A percentile compares a stretch with the other conserved stretches of the same genome.
Evolutionary conservation across 208 protist genomes (phyloP).

Genomic region (Crithidia thermophila): DNA sequence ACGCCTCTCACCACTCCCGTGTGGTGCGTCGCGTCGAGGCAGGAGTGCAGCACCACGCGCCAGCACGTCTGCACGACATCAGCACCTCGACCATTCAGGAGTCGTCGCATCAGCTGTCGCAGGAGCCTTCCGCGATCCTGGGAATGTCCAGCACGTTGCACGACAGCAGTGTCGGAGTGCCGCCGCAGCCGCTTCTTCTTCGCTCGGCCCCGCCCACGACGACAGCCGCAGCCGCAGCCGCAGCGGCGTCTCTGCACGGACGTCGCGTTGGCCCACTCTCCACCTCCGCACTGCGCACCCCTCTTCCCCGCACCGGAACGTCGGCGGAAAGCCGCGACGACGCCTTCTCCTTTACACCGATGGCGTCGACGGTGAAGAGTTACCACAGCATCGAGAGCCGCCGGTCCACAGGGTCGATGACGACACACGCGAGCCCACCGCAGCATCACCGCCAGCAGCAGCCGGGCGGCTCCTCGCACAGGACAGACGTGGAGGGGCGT

Average conservation of each 20-base stretch:
- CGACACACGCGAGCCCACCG: not conserved
- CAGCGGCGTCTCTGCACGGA: too few relatives aligned
- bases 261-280: too few relatives aligned
- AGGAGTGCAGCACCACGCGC: conserved; percentile 12
- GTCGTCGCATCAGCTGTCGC: too few relatives aligned
- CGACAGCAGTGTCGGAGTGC: too few relatives aligned
- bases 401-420: not conserved
- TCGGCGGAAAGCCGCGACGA: not conserved
- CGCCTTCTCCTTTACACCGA: not conserved
- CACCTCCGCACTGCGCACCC: too few relatives aligned
- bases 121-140: too few relatives aligned
- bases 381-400: conserved; percentile 25
- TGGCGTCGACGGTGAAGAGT: conserved; percentile 17
- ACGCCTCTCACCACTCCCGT: not conserved
- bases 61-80: too few relatives aligned
- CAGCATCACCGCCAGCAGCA: not conserved
- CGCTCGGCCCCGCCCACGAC: too few relatives aligned
- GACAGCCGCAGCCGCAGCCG: too few relatives aligned
- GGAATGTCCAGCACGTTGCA: too few relatives aligned
- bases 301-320: not conserved
- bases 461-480: not conserved
- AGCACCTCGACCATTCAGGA: too few relatives aligned
- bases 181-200: too few relatives aligned
- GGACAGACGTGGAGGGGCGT: not conserved
- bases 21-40: conserved; percentile 8